phyloP scores from a whole-genome alignment of 23 red algal genomes.

The Gracilaria domingensis region DNA sequence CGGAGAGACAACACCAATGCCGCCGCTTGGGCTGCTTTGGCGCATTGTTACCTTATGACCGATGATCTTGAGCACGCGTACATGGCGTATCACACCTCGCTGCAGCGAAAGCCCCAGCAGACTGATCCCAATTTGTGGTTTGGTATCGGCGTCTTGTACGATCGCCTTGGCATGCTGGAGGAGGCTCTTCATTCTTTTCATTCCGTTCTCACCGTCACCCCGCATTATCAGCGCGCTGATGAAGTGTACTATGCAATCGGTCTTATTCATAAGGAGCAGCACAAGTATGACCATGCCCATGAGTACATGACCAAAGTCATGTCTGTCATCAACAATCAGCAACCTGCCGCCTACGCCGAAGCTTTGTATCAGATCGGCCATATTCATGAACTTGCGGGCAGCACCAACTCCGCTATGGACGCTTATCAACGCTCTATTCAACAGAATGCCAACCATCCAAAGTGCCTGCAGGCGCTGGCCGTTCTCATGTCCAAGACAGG shows the following conservation, averaged over 20 bases:
- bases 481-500: constrained; percentile 54
- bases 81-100: constrained; percentile 72
- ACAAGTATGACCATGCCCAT: constrained; percentile 52
- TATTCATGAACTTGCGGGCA: constrained; percentile 61
- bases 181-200: constrained; percentile 58
- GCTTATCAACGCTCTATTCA: constrained; percentile 76
- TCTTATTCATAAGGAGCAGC: constrained; percentile 74
- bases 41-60: constrained; percentile 48
- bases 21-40: constrained; percentile 49
- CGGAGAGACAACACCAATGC: constrained; percentile 17
- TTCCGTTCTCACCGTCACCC: constrained; percentile 56
- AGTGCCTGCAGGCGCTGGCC: constrained; percentile 77
- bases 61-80: constrained; percentile 78
- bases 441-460: constrained; percentile 65
- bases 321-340: constrained; percentile 37
- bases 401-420: constrained; percentile 52
- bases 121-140: constrained; percentile 71
- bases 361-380: constrained; percentile 84
- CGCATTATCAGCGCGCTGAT: constrained; percentile 41
- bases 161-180: constrained; percentile 60
- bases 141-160: constrained; percentile 76
- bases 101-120: constrained; percentile 36
- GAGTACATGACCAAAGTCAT: constrained; percentile 76
- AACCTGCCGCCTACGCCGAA: constrained; percentile 41
- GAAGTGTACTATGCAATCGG: constrained; percentile 74